phyloP scores from a whole-genome alignment of 1,284 basidiomycete genomes.

The Puccinia sorghi region DNA sequence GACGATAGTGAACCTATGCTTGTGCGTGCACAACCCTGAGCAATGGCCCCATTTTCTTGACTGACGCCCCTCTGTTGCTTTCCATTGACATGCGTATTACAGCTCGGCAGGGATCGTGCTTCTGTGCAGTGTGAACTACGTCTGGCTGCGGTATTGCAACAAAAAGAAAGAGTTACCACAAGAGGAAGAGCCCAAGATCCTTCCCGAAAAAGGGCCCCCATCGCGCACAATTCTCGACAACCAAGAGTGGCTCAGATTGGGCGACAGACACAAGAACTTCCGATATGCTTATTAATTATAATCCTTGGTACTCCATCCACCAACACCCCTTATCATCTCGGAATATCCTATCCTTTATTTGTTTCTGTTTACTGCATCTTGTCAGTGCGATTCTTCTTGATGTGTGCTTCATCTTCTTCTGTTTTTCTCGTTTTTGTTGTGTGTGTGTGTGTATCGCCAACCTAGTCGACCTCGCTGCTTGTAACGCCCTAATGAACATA shows the following conservation, averaged over 20 bases:
- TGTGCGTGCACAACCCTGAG: neutral
- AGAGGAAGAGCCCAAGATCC: neutral
- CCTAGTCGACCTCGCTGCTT: too few species aligned
- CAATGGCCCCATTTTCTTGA: too few species aligned
- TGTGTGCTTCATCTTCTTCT: neutral
- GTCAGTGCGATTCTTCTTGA: too few species aligned
- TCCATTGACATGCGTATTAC: too few species aligned
- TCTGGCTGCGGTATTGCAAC: constrained; percentile 32
- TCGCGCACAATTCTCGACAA: neutral
- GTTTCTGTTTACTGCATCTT: neutral
- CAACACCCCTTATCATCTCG: too few species aligned
- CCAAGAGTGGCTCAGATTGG: constrained; percentile 17
- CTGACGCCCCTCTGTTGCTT: too few species aligned
- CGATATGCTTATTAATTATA: constrained; percentile 25
- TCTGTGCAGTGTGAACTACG: constrained; percentile 26
- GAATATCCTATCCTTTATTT: neutral
- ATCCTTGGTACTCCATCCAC: neutral
- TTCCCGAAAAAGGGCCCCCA: neutral
- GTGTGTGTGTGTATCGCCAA: too few species aligned
- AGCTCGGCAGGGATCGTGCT: constrained; percentile 20
- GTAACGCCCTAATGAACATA: too few species aligned
- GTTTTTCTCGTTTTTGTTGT: too few species aligned
- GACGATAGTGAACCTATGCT: constrained; percentile 17
- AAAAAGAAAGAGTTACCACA: constrained; percentile 18
- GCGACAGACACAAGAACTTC: constrained; percentile 29